Evolutionary conservation across 805 yeast genomes (phyloP), one percentile per base, ranked within the genome.

Genomic region (Schwanniomyces yamadae): DNA sequence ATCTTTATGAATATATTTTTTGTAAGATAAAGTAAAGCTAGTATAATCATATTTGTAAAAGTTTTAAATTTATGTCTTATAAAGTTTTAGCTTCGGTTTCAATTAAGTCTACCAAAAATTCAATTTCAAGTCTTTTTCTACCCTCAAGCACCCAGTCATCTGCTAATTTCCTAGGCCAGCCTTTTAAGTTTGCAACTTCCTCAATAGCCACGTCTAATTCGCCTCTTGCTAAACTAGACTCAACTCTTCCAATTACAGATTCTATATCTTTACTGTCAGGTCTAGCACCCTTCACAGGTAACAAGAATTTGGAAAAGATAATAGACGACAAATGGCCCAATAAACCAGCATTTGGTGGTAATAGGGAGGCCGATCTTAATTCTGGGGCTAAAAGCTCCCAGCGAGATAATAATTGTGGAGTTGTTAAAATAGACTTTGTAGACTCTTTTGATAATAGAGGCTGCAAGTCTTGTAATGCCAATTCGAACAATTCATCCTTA

Each of bases 301-400:
- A 73, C 52, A 91, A 73, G 42, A 90, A 72, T 49, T 75, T 77
- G 23, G 95, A 83, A 56, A 90, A 84, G 6, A 88, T 37, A 46
- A 74, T 71, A 12, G 98, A 90, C 5, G 95, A 75, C 28, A 89
- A 59, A 61, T 93, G 96, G 20, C 96, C 98, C 50, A 91, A 76
- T 36, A 93, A 75, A 54, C 99, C 99, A 17, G 99, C 95, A 54
- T 91, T 86, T 49, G 95, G 95, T 37, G 98, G 97, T 43, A 90
- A 76, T 49, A 93, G 67, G 4, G 96, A 80, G 6, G 95, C 90
- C 20, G 88, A 78, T 61, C 95, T 82, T 55, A 93, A 77, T 64
- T 91, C 95, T 11, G 95, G 93, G 15, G 75, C 81, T 41, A 93
- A 72, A 36, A 81, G 66, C 45, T 80, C 77, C 86, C 95, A 87